A percentile compares a stretch with the other conserved stretches of the same genome.
Conservation (phyloP, 2,329 filamentous ascomycete genomes). For the Colletotrichum eremochloae region DNA sequence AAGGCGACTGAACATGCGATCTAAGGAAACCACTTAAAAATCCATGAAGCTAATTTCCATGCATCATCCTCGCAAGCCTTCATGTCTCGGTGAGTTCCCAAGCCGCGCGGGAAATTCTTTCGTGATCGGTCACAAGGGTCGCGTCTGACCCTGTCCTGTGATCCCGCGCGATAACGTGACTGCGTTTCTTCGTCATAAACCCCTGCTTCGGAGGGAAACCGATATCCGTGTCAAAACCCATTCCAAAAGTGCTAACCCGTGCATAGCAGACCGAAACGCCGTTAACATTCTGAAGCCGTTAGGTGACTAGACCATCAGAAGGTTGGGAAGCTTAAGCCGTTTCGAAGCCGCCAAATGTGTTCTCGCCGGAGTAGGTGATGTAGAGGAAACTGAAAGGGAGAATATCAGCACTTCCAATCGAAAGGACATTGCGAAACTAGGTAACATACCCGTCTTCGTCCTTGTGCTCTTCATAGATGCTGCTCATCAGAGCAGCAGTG, state of each 20-base stretch:
- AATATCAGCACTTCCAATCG: slow-evolving; percentile 10
- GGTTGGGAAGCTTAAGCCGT: slow-evolving; percentile 49
- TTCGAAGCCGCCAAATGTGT: slow-evolving; percentile 84
- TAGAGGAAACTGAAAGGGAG: slow-evolving; percentile 81
- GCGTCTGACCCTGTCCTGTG: slow-evolving; percentile 37
- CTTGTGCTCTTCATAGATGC: slow-evolving; percentile 99
- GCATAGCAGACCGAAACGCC: slow-evolving; percentile 41
- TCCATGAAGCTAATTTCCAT: slow-evolving; percentile 35
- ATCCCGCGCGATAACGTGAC: slow-evolving; percentile 39
- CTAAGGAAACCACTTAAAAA: slow-evolving; percentile 35
- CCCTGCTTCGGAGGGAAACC: slow-evolving; percentile 30
- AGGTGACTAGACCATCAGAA: slow-evolving; percentile 34
- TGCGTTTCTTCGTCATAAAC: slow-evolving; percentile 38
- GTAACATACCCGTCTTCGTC: slow-evolving; percentile 75
- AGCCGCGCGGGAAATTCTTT: slow-evolving; percentile 27
- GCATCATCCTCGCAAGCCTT: slow-evolving; percentile 33
- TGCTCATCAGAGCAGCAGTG: slow-evolving; percentile 98
- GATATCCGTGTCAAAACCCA: slow-evolving; percentile 39
- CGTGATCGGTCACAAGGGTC: slow-evolving; percentile 15
- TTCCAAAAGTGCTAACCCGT: slow-evolving; percentile 40
- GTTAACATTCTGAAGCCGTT: slow-evolving; percentile 40
- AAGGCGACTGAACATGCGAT: slow-evolving; percentile 31
- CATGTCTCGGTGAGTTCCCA: slow-evolving; percentile 35
- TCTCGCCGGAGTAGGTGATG: slow-evolving; percentile 99
- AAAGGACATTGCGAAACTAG: background rate